Conservation (phyloP, 2,329 filamentous ascomycete genomes). For the Venturia pyrina region DNA sequence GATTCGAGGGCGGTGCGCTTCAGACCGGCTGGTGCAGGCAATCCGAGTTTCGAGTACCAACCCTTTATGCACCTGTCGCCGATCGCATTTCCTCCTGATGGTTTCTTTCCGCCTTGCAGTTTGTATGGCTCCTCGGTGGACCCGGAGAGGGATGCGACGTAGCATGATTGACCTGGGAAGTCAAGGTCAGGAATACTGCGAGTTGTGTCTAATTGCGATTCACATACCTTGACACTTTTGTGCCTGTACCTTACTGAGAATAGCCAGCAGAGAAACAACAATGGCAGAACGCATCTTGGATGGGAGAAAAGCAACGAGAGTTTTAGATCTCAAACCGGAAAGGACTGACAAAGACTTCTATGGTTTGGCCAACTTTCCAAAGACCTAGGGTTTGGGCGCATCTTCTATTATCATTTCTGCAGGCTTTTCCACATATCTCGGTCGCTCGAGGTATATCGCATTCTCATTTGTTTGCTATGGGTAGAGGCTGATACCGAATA, state of each 20-base stretch:
- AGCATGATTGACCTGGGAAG: conserved; percentile 6
- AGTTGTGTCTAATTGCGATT: not conserved
- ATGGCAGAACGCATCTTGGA: not conserved
- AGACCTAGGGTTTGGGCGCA: not conserved
- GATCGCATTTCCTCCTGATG: not conserved
- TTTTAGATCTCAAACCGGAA: not conserved
- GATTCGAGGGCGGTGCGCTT: not conserved
- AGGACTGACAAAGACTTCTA: not conserved
- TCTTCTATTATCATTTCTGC: not conserved
- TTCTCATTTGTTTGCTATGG: not conserved
- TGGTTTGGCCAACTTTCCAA: not conserved
- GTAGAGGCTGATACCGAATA: not conserved
- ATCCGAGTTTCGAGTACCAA: conserved; percentile 1
- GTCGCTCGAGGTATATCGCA: not conserved
- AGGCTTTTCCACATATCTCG: not conserved
- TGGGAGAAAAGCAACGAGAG: not conserved
- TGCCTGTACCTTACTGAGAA: not conserved
- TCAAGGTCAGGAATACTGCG: not conserved
- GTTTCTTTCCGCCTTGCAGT: conserved; percentile 3
- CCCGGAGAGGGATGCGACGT: conserved; percentile 2
- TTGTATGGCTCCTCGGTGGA: conserved; percentile 5
- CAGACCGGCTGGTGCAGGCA: not conserved
- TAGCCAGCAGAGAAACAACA: not conserved
- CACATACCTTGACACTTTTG: not conserved
- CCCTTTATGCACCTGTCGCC: conserved; percentile 5